phyloP scores from a whole-genome alignment of 2,329 filamentous ascomycete genomes.

The Neonectria hederae region DNA sequence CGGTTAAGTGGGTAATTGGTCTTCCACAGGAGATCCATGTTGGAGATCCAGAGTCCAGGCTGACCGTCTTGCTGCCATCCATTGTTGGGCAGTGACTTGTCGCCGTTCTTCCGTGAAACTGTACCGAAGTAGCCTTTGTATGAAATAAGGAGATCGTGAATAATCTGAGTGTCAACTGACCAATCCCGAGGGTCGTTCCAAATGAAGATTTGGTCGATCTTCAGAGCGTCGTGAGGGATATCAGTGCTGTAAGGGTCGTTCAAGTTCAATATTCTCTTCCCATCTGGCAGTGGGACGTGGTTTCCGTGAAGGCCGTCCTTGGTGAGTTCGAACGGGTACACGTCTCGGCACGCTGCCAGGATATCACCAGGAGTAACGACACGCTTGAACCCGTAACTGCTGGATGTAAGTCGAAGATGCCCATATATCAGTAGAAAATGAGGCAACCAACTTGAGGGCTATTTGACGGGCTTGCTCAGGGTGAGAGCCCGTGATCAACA shows the following conservation, averaged over 20 bases:
- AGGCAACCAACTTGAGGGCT: slow-evolving; percentile 66
- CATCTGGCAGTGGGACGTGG: slow-evolving; percentile 45
- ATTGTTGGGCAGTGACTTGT: slow-evolving; percentile 69
- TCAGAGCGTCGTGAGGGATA: slow-evolving; percentile 61
- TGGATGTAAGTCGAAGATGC: slow-evolving; percentile 10
- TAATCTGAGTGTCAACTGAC: slow-evolving; percentile 87
- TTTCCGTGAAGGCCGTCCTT: slow-evolving; percentile 44
- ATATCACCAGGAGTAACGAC: slow-evolving; percentile 91
- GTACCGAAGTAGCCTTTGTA: slow-evolving; percentile 83
- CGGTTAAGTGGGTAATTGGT: slow-evolving; percentile 85
- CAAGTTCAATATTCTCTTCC: slow-evolving; percentile 45
- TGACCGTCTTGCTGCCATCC: slow-evolving; percentile 88
- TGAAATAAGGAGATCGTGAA: slow-evolving; percentile 85
- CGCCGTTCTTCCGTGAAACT: slow-evolving; percentile 76
- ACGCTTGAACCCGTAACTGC: slow-evolving; percentile 75
- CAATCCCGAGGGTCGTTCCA: slow-evolving; percentile 98
- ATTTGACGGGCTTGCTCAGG: slow-evolving; percentile 75
- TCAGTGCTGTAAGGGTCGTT: slow-evolving; percentile 46
- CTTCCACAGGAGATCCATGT: slow-evolving; percentile 91
- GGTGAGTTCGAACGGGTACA: slow-evolving; percentile 81
- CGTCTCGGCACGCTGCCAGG: slow-evolving; percentile 73
- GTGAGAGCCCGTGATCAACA: slow-evolving; percentile 78
- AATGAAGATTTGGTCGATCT: slow-evolving; percentile 90
- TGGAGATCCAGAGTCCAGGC: slow-evolving; percentile 85
- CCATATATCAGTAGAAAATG: slow-evolving; percentile 31